phyloP scores from a whole-genome alignment of 148 eudicot genomes.

The Rhododendron henanense region DNA sequence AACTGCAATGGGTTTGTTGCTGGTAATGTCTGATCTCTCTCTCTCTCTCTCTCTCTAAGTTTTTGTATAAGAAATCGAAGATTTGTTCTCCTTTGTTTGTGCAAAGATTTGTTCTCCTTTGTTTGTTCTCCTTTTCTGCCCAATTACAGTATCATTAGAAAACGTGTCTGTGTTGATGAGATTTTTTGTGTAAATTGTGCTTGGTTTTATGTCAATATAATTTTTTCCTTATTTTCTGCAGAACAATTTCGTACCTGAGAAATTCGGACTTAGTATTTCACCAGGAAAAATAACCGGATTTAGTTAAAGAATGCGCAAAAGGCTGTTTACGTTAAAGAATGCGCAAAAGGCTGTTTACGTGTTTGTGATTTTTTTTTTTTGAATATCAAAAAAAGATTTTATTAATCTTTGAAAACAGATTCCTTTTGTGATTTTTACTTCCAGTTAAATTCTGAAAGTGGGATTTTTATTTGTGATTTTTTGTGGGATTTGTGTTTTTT shows the following conservation, averaged over 20 bases:
- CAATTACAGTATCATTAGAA: background rate
- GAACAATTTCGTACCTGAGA: background rate
- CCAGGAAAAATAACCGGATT: background rate
- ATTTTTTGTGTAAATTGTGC: background rate
- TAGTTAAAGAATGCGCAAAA: background rate
- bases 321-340: too few relatives aligned
- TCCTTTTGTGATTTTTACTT: background rate
- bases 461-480: too few relatives aligned
- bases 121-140: background rate
- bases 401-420: too few relatives aligned
- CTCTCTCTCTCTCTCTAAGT: background rate
- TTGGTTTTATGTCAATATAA: background rate
- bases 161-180: background rate
- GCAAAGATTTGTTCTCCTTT: background rate
- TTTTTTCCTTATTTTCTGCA: too few relatives aligned
- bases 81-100: background rate
- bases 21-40: background rate
- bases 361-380: background rate
- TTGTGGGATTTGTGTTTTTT: background rate
- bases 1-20: background rate
- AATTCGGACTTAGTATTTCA: background rate
- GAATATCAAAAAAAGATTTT: too few relatives aligned
- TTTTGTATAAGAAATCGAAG: background rate
- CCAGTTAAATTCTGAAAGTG: background rate
- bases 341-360: too few relatives aligned